Evolutionary conservation across 108 stramenopile genomes (phyloP).

Genomic region (Poteriospumella lacustris): DNA sequence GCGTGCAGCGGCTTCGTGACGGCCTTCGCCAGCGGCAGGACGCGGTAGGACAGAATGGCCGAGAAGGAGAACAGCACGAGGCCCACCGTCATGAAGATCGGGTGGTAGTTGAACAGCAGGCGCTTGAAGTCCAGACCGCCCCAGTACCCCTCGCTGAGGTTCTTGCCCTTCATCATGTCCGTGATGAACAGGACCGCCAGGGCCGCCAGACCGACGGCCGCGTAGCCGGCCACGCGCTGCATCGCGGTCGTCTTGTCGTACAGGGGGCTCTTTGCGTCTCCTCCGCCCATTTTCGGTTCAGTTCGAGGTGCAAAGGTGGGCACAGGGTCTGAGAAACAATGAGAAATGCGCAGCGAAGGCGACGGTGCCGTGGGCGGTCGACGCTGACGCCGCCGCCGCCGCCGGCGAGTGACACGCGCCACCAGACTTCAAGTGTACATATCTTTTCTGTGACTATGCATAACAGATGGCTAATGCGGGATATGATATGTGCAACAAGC

Average conservation of each 20-base stretch:
- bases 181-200: background rate
- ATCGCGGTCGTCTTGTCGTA: background rate
- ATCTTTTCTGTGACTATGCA: too few species aligned
- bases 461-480: too few species aligned
- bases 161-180: background rate
- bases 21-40: background rate
- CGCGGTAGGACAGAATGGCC: background rate
- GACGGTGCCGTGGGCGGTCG: too few species aligned
- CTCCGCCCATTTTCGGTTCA: too few species aligned
- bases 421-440: too few species aligned
- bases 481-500: too few species aligned
- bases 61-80: background rate
- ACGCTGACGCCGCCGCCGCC: too few species aligned
- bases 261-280: too few species aligned
- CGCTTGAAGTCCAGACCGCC: background rate
- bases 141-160: background rate
- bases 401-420: too few species aligned
- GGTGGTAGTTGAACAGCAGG: background rate
- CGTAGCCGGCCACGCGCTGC: background rate
- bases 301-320: too few species aligned
- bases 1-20: background rate
- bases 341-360: too few species aligned
- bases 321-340: too few species aligned
- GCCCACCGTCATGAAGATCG: background rate
- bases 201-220: background rate